These are phyloP conservation scores for Calamus simplicifolius DNA, from an alignment of 176 grass and related monocot species.

Conservation along the genomic window DNA sequence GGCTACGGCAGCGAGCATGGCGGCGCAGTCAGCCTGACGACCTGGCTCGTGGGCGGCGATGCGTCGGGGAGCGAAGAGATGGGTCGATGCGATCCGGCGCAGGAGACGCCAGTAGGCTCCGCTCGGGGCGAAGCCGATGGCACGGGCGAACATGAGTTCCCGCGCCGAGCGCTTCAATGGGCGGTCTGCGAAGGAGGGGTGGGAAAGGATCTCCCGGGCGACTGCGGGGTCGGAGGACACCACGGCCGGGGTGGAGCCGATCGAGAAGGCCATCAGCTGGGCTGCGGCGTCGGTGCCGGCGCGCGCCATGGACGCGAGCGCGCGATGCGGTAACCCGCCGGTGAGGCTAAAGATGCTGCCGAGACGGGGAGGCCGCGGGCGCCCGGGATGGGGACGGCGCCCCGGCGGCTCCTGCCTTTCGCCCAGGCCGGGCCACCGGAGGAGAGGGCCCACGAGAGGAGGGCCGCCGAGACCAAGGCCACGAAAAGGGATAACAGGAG, in stretches of 20 bases:
- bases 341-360: slow-evolving; percentile 53
- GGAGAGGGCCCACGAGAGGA: slow-evolving; percentile 44
- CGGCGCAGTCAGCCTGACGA: slow-evolving; percentile 34
- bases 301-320: slow-evolving; percentile 22
- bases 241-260: slow-evolving; percentile 42
- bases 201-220: slow-evolving; percentile 41
- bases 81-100: slow-evolving; percentile 61
- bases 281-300: neutral
- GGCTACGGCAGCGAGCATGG: slow-evolving; percentile 31
- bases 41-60: slow-evolving; percentile 54
- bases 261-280: slow-evolving; percentile 69
- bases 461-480: slow-evolving; percentile 12
- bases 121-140: slow-evolving; percentile 59
- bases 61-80: slow-evolving; percentile 65
- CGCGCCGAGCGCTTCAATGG: slow-evolving; percentile 49
- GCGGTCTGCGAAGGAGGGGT: slow-evolving; percentile 42
- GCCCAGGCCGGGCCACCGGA: slow-evolving; percentile 44
- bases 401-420: slow-evolving; percentile 26
- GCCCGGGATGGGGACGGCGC: slow-evolving; percentile 13
- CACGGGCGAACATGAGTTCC: slow-evolving; percentile 61
- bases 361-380: slow-evolving; percentile 44
- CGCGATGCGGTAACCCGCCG: slow-evolving; percentile 41
- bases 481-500: slow-evolving; percentile 23
- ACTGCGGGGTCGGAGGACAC: slow-evolving; percentile 34
- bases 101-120: slow-evolving; percentile 71